These are phyloP conservation scores for Blastobotrys terrestris DNA, from an alignment of 805 yeast species.

Conservation along the genomic window DNA sequence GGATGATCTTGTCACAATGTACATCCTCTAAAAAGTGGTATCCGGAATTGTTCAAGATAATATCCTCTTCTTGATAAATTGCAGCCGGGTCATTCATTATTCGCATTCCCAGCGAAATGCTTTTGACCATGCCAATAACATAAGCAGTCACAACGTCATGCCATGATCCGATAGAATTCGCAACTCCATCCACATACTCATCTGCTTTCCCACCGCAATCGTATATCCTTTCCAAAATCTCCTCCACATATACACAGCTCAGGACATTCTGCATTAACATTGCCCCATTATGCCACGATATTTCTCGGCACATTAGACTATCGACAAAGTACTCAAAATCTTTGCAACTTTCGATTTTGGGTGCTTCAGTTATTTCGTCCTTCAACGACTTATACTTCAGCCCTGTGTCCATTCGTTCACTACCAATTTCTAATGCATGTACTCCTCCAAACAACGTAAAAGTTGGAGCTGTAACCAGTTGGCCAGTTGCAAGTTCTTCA, in stretches of 20 bases:
- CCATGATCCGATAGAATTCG: conserved; percentile 12
- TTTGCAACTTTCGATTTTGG: conserved; percentile 32
- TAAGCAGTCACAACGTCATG: conserved; percentile 19
- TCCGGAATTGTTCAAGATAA: conserved; percentile 46
- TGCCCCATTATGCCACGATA: conserved; percentile 72
- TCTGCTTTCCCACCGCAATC: neutral
- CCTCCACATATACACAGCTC: conserved; percentile 68
- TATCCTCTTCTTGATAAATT: conserved; percentile 31
- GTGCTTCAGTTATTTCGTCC: conserved; percentile 41
- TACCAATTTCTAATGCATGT: conserved; percentile 66
- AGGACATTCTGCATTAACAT: conserved; percentile 72
- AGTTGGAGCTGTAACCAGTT: conserved; percentile 50
- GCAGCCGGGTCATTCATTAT: conserved; percentile 19
- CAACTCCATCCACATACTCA: conserved; percentile 6
- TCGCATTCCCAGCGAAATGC: conserved; percentile 17
- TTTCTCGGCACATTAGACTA: conserved; percentile 45
- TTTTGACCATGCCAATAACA: conserved; percentile 23
- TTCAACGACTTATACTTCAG: conserved; percentile 40
- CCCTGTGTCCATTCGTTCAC: conserved; percentile 72
- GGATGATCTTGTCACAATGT: conserved; percentile 17
- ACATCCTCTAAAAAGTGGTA: conserved; percentile 34
- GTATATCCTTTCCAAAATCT: conserved; percentile 36
- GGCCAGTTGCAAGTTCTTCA: conserved; percentile 38
- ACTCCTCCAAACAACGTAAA: conserved; percentile 79
- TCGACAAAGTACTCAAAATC: conserved; percentile 49